Base-by-base conservation (phyloP, 805 yeast genomes). In the Ogataea trehalophila region DNA sequence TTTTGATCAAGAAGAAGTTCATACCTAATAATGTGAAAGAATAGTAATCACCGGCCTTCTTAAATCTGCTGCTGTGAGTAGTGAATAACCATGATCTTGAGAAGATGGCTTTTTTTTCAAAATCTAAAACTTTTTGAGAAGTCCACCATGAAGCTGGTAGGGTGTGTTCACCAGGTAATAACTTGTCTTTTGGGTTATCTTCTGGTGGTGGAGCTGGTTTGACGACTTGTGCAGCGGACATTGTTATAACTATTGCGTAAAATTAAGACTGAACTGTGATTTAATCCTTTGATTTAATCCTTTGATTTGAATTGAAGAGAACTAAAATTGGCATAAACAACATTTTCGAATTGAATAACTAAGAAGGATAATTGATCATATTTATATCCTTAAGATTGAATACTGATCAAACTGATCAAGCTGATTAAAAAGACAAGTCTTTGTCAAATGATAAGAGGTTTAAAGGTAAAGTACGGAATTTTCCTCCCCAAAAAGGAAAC, bases 101-200 rank as follows among this genome's bases (percentile, higher is more conserved):
- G 62, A 80, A 80, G 50, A 80, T 70, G 15, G 84, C 73, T 56
- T 82, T 69, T 55, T 76, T 80, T 58, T 80, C 85, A 47, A 79
- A 67, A 39, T 80, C 83, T 56, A 75, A 76, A 41, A 80, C 75
- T 50, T 76, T 76, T 46, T 76, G 78, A 11, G 82, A 76, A 17
- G 77, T 76, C 83, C 83, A 80, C 85, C 85, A 80, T 17, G 82
- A 76, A 11, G 85, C 81, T 29, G 85, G 85, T 41, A 80, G 69
- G 0, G 85, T 80, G 63, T 79, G 80, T 49, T 67, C 68, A 29
- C 73, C 73, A 20, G 72, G 72, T 35, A 65, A 52, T 34, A 65
- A 49, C 37, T 56, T 59, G n/a, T 61, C 70, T n/a, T 51, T 60
- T 31, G 58, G 54, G 11, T 48, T 51, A 42, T 57, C 64, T 26